Percentiles rank a stretch among this genome's conserved stretches.
phyloP scores from a whole-genome alignment of 208 protist genomes.

The Endotrypanum monterogeii region DNA sequence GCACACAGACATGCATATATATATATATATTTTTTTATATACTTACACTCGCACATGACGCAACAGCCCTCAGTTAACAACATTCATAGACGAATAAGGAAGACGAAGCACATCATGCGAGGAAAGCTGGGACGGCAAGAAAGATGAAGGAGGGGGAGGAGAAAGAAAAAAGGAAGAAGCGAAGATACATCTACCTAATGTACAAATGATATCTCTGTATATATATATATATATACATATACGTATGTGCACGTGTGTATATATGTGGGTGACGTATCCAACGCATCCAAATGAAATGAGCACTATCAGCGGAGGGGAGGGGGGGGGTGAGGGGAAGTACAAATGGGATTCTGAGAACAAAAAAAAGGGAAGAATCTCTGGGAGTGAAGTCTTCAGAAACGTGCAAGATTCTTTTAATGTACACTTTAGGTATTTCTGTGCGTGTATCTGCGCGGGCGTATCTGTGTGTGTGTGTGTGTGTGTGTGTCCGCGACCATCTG shows the following conservation, averaged over 20 bases:
- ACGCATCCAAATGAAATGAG: not conserved
- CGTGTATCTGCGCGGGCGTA: not conserved
- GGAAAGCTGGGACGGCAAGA: not conserved
- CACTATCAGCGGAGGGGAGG: not conserved
- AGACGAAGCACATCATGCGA: not conserved
- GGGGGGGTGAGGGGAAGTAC: constrained; percentile 1
- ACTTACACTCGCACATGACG: not conserved
- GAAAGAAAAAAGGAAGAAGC: not conserved
- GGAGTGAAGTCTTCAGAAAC: not conserved
- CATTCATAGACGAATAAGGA: not conserved
- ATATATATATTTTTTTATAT: not conserved
- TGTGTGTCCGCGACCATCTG: not conserved
- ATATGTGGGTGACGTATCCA: not conserved
- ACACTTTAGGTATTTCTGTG: not conserved
- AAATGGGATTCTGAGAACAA: constrained; percentile 1
- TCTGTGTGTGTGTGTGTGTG: not conserved
- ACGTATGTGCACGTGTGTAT: not conserved
- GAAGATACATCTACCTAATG: not conserved
- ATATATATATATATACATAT: not conserved
- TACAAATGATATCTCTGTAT: not conserved
- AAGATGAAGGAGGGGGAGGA: not conserved
- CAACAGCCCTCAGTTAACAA: not conserved
- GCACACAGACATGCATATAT: not conserved
- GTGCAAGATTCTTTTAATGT: not conserved
- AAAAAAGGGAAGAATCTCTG: constrained; percentile 5